Evolutionary conservation across 2,329 filamentous ascomycete genomes (phyloP).

Genomic region (Verticillium albo-atrum): DNA sequence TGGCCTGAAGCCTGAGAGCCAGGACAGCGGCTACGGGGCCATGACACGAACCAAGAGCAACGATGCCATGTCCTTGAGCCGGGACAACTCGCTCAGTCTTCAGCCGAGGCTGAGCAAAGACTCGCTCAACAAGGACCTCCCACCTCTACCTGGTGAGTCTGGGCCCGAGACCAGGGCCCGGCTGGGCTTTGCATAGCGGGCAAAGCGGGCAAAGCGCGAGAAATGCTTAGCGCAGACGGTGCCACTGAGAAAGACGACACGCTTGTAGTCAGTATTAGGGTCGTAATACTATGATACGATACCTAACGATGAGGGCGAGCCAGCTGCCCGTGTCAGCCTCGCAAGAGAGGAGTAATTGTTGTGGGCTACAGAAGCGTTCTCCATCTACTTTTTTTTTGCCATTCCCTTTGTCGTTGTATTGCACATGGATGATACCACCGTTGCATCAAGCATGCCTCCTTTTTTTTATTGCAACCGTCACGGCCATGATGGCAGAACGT

Average conservation of each 20-base stretch:
- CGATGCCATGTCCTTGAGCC: background rate
- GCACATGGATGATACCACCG: slow-evolving; percentile 38
- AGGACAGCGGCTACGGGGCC: slow-evolving; percentile 42
- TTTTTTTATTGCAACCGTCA: background rate
- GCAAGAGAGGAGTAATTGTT: background rate
- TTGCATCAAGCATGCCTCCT: slow-evolving; percentile 28
- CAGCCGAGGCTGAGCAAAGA: slow-evolving; percentile 43
- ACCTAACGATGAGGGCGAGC: background rate
- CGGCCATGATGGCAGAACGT: background rate
- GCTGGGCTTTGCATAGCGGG: slow-evolving; percentile 7
- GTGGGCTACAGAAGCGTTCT: slow-evolving; percentile 1
- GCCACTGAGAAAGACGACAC: background rate
- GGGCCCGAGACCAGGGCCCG: slow-evolving; percentile 10
- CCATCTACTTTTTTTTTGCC: slow-evolving; percentile 7
- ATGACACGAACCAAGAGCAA: slow-evolving; percentile 20
- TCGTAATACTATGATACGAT: background rate
- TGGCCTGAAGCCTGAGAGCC: slow-evolving; percentile 39
- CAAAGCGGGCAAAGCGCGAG: slow-evolving; percentile 17
- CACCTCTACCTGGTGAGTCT: slow-evolving; percentile 42
- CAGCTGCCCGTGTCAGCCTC: background rate
- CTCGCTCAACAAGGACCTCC: slow-evolving; percentile 57
- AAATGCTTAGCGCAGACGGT: background rate
- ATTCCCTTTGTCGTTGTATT: slow-evolving; percentile 5
- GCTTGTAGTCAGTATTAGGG: background rate
- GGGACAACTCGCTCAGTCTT: slow-evolving; percentile 22